Evolutionary conservation across 2,329 filamentous ascomycete genomes (phyloP).

Genomic region (Davidsoniella neocaledoniae): DNA sequence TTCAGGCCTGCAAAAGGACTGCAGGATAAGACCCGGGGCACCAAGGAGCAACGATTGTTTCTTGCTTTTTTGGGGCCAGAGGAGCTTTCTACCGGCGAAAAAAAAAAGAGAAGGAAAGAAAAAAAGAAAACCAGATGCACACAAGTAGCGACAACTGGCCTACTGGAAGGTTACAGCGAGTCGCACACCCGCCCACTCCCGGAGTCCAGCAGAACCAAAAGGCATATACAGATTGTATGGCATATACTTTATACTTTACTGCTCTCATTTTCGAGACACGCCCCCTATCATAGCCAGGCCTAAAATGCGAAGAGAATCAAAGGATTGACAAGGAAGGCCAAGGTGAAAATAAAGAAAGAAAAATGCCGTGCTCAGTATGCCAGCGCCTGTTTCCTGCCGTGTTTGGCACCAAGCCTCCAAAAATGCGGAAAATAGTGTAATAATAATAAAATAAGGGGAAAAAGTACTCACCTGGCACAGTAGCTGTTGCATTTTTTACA

Average conservation of each 20-base stretch:
- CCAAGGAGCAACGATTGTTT: not conserved
- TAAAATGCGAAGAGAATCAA: not conserved
- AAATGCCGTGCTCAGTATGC: too few relatives aligned
- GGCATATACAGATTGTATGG: not conserved
- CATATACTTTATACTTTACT: too few relatives aligned
- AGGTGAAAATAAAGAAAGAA: not conserved
- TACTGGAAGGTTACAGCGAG: too few relatives aligned
- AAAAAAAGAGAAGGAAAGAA: not conserved
- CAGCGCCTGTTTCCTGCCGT: not conserved
- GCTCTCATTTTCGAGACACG: too few relatives aligned
- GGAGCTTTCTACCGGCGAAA: not conserved
- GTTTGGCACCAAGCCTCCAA: not conserved
- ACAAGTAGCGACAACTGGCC: too few relatives aligned
- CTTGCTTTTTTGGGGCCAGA: not conserved
- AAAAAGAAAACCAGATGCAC: too few relatives aligned
- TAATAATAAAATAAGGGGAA: slow-evolving; percentile 1
- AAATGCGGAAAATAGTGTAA: not conserved
- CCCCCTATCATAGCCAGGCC: too few relatives aligned
- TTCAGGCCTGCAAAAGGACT: too few relatives aligned
- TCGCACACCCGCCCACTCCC: too few relatives aligned
- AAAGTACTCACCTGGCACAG: slow-evolving; percentile 59
- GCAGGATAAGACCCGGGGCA: too few relatives aligned
- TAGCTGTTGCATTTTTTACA: slow-evolving; percentile 88
- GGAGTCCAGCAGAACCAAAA: too few relatives aligned
- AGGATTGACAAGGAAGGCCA: not conserved